These are phyloP conservation scores for Aspergillus vadensis DNA, from an alignment of 2,329 filamentous ascomycete species.

Conservation along the genomic window DNA sequence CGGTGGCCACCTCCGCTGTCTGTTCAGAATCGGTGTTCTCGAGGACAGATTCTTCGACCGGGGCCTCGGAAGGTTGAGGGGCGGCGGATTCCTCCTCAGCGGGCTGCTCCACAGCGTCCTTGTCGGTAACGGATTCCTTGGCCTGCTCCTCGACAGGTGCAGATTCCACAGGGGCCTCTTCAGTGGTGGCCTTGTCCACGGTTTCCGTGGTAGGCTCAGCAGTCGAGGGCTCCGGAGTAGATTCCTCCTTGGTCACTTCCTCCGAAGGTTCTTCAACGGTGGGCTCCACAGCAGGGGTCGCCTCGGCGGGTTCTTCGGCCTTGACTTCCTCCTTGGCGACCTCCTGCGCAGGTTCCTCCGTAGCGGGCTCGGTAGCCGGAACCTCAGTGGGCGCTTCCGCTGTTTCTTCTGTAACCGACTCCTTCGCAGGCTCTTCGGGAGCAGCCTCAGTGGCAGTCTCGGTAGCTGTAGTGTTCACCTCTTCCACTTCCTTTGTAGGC, in stretches of 20 bases:
- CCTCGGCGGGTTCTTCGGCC: neutral
- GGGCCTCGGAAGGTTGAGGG: neutral
- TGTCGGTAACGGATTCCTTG: neutral
- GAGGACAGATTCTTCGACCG: neutral
- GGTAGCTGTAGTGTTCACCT: neutral
- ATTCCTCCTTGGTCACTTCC: conserved; percentile 11
- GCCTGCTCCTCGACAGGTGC: neutral
- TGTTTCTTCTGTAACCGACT: neutral
- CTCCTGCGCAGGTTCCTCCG: neutral
- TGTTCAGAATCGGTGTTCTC: neutral
- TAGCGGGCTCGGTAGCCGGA: neutral
- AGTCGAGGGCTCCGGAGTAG: neutral
- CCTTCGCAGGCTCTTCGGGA: neutral
- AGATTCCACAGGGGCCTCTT: neutral
- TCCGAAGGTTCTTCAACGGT: conserved; percentile 7
- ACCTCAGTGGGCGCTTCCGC: neutral
- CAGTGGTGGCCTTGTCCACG: neutral
- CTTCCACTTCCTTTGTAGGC: conserved; percentile 2
- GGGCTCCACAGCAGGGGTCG: neutral
- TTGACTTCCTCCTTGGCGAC: conserved; percentile 3
- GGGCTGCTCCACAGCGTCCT: neutral
- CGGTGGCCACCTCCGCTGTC: neutral
- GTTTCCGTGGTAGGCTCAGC: conserved; percentile 13
- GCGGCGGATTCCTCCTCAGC: neutral
- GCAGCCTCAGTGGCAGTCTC: neutral